A percentile compares a stretch with the other conserved stretches of the same genome.
Conservation (phyloP, 768 basidiomycete genomes). For the Termitomyces eurrhizus region DNA sequence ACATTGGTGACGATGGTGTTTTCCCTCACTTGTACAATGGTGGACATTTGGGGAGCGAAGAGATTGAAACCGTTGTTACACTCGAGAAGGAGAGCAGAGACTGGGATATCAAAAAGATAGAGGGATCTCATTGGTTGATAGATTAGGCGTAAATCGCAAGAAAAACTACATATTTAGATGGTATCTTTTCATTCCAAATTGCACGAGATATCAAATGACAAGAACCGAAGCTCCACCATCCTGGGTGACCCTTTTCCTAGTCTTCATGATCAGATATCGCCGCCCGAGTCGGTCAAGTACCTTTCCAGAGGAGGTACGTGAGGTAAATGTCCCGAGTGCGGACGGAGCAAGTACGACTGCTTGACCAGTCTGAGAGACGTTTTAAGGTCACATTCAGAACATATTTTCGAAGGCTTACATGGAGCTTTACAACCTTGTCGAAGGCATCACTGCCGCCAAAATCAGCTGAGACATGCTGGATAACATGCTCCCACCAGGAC, state of each 20-base stretch:
- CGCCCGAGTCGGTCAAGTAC: slow-evolving; percentile 50
- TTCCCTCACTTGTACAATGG: slow-evolving; percentile 56
- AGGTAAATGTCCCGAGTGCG: slow-evolving; percentile 43
- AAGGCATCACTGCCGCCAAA: slow-evolving; percentile 58
- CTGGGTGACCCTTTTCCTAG: slow-evolving; percentile 53
- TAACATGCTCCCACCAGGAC: slow-evolving; percentile 69
- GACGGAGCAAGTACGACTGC: slow-evolving; percentile 68
- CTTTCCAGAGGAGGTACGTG: slow-evolving; percentile 1
- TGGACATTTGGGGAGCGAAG: slow-evolving; percentile 35
- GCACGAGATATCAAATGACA: slow-evolving; percentile 26
- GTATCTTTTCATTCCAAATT: neutral
- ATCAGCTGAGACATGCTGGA: slow-evolving; percentile 64
- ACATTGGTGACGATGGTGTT: slow-evolving; percentile 38
- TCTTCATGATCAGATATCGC: slow-evolving; percentile 56
- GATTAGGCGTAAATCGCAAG: slow-evolving; percentile 20
- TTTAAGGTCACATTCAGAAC: neutral
- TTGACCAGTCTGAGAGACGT: slow-evolving; percentile 54
- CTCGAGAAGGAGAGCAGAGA: slow-evolving; percentile 21
- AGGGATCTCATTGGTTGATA: slow-evolving; percentile 26
- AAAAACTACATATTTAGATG: neutral
- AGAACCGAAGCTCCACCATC: slow-evolving; percentile 66
- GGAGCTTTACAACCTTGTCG: slow-evolving; percentile 58
- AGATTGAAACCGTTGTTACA: slow-evolving; percentile 38
- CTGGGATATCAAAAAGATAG: slow-evolving; percentile 28
- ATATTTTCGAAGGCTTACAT: slow-evolving; percentile 35